phyloP scores from a whole-genome alignment of 2,329 filamentous ascomycete species.

The Xylaria sp. region DNA sequence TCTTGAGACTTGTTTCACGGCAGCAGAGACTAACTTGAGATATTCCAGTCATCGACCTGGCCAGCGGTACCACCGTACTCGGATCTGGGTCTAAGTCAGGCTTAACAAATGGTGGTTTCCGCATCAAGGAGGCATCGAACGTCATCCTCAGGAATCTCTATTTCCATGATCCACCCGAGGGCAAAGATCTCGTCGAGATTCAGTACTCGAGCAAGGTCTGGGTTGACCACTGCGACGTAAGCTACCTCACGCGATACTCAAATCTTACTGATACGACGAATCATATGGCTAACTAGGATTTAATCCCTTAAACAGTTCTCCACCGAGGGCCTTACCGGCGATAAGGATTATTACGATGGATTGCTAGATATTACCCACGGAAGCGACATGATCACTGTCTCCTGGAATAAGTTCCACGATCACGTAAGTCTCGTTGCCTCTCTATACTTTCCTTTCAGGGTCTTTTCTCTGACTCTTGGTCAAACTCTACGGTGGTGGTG shows the following conservation, averaged over 20 bases:
- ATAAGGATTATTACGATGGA: conserved; percentile 59
- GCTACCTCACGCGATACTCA: background rate
- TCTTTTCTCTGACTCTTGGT: background rate
- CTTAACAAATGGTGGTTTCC: conserved; percentile 59
- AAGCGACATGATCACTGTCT: conserved; percentile 57
- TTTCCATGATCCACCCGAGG: conserved; percentile 59
- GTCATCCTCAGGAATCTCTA: conserved; percentile 69
- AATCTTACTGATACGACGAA: conserved; percentile 17
- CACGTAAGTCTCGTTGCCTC: conserved; percentile 45
- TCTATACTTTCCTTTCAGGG: background rate
- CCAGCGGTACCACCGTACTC: conserved; percentile 62
- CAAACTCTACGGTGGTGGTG: background rate
- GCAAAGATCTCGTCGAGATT: conserved; percentile 62
- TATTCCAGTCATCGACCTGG: conserved; percentile 54
- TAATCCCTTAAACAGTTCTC: conserved; percentile 35
- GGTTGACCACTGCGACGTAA: conserved; percentile 59
- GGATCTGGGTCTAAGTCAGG: conserved; percentile 55
- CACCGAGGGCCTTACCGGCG: conserved; percentile 48
- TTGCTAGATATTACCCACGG: conserved; percentile 58
- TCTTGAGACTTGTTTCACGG: background rate
- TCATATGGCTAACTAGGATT: background rate
- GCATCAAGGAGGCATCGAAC: conserved; percentile 60
- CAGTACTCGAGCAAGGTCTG: conserved; percentile 55
- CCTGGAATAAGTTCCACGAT: conserved; percentile 57
- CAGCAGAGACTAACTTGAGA: conserved; percentile 3